phyloP scores from a whole-genome alignment of 169 alveolate genomes.

The Plasmodium gonderi region DNA sequence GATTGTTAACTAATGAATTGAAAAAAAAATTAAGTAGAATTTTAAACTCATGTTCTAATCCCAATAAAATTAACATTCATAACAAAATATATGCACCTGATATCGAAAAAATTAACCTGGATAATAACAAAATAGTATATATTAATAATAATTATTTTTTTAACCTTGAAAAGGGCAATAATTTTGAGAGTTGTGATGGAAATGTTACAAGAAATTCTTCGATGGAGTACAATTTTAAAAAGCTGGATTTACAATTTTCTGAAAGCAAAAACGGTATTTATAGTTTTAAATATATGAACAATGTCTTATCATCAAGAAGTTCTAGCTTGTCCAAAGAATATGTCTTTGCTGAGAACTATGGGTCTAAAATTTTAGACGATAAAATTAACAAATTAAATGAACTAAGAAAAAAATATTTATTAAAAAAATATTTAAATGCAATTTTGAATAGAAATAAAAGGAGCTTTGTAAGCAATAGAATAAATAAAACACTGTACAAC shows the following conservation, averaged over 20 bases:
- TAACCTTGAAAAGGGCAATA: constrained; percentile 37
- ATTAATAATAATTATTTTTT: constrained; percentile 66
- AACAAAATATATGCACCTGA: constrained; percentile 65
- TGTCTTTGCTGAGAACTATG: constrained; percentile 18
- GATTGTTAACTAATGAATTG: constrained; percentile 11
- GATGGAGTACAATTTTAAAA: constrained; percentile 49
- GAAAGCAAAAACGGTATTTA: constrained; percentile 48
- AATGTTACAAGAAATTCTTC: constrained; percentile 16
- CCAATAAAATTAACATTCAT: constrained; percentile 62
- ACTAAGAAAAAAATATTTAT: constrained; percentile 36
- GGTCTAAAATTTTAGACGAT: constrained; percentile 42
- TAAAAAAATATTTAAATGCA: constrained; percentile 58
- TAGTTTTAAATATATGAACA: constrained; percentile 64
- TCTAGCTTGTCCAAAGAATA: constrained; percentile 51
- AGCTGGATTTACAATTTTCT: constrained; percentile 41
- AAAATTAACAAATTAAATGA: constrained; percentile 42
- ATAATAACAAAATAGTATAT: constrained; percentile 32
- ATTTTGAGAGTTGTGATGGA: constrained; percentile 9
- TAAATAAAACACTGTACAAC: constrained; percentile 1
- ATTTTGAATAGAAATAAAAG: constrained; percentile 22
- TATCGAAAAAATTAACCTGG: constrained; percentile 35
- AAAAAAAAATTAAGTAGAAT: constrained; percentile 43
- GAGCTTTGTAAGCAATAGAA: not conserved
- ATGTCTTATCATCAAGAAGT: constrained; percentile 50
- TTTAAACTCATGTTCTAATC: constrained; percentile 35